A percentile compares a stretch with the other conserved stretches of the same genome.
These are phyloP conservation scores for Acarospora socialis DNA, from an alignment of 2,329 filamentous ascomycete genomes.

Conservation along the genomic window DNA sequence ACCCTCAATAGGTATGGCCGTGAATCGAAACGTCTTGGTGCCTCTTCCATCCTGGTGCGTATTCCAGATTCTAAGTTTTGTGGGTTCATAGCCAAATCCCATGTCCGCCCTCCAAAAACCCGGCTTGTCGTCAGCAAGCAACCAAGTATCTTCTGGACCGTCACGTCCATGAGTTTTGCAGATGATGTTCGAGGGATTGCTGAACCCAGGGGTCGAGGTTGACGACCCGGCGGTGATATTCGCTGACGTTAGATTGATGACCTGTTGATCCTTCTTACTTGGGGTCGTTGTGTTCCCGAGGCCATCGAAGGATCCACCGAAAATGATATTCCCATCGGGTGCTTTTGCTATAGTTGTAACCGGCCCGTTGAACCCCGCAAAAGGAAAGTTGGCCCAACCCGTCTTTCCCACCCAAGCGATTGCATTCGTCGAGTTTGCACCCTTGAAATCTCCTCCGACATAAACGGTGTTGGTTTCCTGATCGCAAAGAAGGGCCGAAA, in stretches of 20 bases:
- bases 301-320: conserved; percentile 80
- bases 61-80: conserved; percentile 78
- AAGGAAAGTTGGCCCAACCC: conserved; percentile 69
- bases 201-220: conserved; percentile 48
- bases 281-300: conserved; percentile 65
- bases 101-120: conserved; percentile 79
- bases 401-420: conserved; percentile 59
- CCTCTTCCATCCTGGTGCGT: conserved; percentile 71
- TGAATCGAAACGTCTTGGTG: conserved; percentile 77
- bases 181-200: conserved; percentile 64
- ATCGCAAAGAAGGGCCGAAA: conserved; percentile 75
- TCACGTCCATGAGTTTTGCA: conserved; percentile 59
- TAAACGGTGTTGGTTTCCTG: conserved; percentile 64
- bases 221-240: conserved; percentile 55
- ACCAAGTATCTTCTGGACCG: conserved; percentile 65
- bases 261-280: conserved; percentile 54
- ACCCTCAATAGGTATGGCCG: conserved; percentile 69
- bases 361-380: conserved; percentile 87
- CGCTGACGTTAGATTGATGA: conserved; percentile 69
- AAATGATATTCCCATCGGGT: conserved; percentile 72
- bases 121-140: conserved; percentile 57
- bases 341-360: conserved; percentile 74
- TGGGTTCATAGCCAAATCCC: conserved; percentile 71
- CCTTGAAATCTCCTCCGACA: conserved; percentile 74
- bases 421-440: conserved; percentile 73